Evolutionary conservation across 345 rosid genomes (phyloP).

Genomic region (Pistacia atlantica): DNA sequence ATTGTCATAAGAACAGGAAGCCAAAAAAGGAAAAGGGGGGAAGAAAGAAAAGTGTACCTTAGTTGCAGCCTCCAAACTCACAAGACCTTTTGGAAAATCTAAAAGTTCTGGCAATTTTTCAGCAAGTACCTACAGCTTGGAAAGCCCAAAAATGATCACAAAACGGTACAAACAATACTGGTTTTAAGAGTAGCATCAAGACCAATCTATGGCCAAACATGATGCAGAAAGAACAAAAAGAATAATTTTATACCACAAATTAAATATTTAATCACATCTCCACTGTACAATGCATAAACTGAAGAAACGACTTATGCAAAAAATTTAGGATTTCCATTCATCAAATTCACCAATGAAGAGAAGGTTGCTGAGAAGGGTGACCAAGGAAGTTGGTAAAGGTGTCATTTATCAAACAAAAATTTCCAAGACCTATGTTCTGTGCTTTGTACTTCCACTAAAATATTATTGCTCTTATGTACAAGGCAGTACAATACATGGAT

Average conservation of each 20-base stretch:
- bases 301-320: not conserved
- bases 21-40: no score
- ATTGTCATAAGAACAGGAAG: not conserved
- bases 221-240: not conserved
- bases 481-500: not conserved
- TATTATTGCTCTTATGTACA: not conserved
- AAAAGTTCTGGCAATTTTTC: conserved; percentile 73
- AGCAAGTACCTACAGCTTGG: conserved; percentile 59
- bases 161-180: not conserved
- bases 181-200: not conserved
- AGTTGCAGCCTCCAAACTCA: conserved; percentile 74
- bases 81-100: conserved; percentile 65
- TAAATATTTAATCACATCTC: not conserved
- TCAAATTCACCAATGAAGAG: conserved; percentile 6
- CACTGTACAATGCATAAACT: conserved; percentile 2
- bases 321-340: not conserved
- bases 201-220: not conserved
- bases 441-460: conserved; percentile 4
- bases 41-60: conserved; percentile 39
- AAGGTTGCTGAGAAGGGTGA: not conserved
- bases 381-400: not conserved
- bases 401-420: not conserved
- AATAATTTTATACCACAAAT: not conserved
- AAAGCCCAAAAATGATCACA: conserved; percentile 8
- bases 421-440: not conserved